Evolutionary conservation across 352 stramenopile species (phyloP).

Genomic region (Thalassiosira delicatula): DNA sequence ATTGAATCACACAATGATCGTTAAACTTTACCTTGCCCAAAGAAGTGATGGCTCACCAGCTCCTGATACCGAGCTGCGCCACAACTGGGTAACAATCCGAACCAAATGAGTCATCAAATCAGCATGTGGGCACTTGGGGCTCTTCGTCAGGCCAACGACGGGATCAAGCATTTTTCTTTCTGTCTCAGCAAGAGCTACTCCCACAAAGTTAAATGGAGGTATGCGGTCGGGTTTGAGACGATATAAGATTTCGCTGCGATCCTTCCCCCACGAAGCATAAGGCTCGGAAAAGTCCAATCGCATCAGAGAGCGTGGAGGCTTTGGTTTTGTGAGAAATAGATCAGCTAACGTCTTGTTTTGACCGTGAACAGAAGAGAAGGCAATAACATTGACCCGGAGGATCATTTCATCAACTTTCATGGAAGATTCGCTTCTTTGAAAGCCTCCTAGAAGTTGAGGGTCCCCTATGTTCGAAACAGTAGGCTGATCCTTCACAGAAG

Average conservation of each 20-base stretch:
- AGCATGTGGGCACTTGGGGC: slow-evolving; percentile 68
- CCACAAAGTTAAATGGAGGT: slow-evolving; percentile 26
- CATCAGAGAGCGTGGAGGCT: slow-evolving; percentile 51
- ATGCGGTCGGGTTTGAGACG: slow-evolving; percentile 66
- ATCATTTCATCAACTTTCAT: slow-evolving; percentile 32
- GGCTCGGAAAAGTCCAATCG: slow-evolving; percentile 61
- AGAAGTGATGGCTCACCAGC: slow-evolving; percentile 74
- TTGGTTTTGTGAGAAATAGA: slow-evolving; percentile 77
- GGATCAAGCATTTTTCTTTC: slow-evolving; percentile 71
- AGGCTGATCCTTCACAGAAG: slow-evolving; percentile 13
- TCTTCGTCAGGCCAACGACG: slow-evolving; percentile 68
- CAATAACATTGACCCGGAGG: slow-evolving; percentile 52
- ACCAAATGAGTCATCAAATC: slow-evolving; percentile 74
- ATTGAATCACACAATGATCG: slow-evolving; percentile 10
- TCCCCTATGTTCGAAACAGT: slow-evolving; percentile 18
- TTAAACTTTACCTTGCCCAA: slow-evolving; percentile 70
- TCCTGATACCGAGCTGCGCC: slow-evolving; percentile 68
- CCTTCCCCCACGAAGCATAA: slow-evolving; percentile 64
- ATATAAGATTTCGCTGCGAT: slow-evolving; percentile 64
- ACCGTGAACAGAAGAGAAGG: slow-evolving; percentile 77
- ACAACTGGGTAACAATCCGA: slow-evolving; percentile 69
- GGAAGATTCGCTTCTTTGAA: slow-evolving; percentile 22
- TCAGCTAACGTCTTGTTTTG: slow-evolving; percentile 80
- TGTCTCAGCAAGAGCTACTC: slow-evolving; percentile 61
- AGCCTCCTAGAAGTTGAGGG: neutral